phyloP scores from a whole-genome alignment of 108 stramenopile species.

The Cyclotella cryptica region DNA sequence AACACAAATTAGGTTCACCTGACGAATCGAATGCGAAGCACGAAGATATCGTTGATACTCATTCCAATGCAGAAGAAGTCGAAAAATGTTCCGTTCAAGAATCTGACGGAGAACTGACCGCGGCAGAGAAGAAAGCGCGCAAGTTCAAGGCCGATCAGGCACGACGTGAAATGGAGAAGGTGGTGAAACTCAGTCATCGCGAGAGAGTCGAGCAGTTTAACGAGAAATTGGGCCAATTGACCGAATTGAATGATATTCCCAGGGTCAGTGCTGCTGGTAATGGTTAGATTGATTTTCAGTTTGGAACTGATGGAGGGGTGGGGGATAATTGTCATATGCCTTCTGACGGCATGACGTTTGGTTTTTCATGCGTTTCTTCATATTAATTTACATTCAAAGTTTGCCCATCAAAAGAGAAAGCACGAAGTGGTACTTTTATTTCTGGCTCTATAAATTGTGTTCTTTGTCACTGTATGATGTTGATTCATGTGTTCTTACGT shows the following conservation, averaged over 20 bases:
- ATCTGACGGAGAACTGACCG: constrained; percentile 76
- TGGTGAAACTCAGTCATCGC: constrained; percentile 50
- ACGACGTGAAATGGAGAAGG: constrained; percentile 65
- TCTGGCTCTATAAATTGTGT: too few species aligned
- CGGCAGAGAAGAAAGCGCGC: constrained; percentile 66
- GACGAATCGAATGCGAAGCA: not conserved
- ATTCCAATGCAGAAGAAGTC: not conserved
- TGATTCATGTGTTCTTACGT: not conserved
- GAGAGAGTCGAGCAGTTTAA: constrained; percentile 82
- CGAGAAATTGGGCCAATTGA: constrained; percentile 73
- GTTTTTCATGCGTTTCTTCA: too few species aligned
- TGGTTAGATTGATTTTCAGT: constrained; percentile 48
- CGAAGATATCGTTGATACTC: not conserved
- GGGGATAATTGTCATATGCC: not conserved
- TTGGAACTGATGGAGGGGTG: not conserved
- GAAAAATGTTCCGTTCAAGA: constrained; percentile 24
- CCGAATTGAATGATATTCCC: constrained; percentile 90
- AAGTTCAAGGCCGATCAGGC: constrained; percentile 66
- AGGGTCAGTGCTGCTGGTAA: constrained; percentile 82
- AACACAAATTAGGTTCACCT: not conserved
- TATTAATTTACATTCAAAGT: too few species aligned
- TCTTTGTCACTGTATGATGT: not conserved
- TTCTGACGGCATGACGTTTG: too few species aligned
- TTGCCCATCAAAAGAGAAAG: too few species aligned
- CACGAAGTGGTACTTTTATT: too few species aligned